Evolutionary conservation across 108 stramenopile species (phyloP), one percentile per base, ranked within the genome.

Genomic region (Fistulifera pelliculosa): DNA sequence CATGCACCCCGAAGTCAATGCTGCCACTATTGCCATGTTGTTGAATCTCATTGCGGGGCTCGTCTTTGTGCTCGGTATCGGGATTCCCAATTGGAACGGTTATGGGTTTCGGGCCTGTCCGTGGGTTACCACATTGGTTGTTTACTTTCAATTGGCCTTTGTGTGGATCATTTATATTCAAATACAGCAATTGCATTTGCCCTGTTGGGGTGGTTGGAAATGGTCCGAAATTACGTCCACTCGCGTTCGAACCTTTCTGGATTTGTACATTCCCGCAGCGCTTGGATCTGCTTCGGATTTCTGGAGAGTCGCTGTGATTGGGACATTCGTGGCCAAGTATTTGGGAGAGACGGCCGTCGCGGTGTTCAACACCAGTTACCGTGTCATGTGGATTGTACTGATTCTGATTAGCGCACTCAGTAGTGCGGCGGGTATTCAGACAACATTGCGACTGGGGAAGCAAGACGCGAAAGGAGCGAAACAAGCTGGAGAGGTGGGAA

Each of bases 321-420:
- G 85, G 12, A 56, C 52, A 15, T 59, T 61, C 24, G 53, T 87
- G 10, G 90, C 90, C 27, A 80, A 83, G 6, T 58, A 61, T 12
- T 25, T 92, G 38, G 85, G 84, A 27, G 78, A 87, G 54, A 53
- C 25, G 28, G 78, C 84, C 51, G 75, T 87, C 12, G 90, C 79
- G 2, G 72, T 92, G 19, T 92, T 92, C 69, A 92, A 92, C 62
- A 80, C 90, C 1, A 79, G 81, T 1, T 92, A 92, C 58, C 74
- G 87, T 17, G 81, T 92, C 58, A 75, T 92, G 61, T 92, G 90
- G 90, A 92, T 92, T 50, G 75, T 74, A 1, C 56, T 92, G 49
- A 83, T 76, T 11, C 56, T 87, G 28, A 71, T 85, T 11, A 72
- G 68, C 26, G 74, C 85, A 1, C 45, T 85, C 21, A 56, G 71